A percentile compares a stretch with the other conserved stretches of the same genome.
These are phyloP conservation scores for Diaporthe humulicola DNA, from an alignment of 2,329 filamentous ascomycete genomes.

Conservation along the genomic window DNA sequence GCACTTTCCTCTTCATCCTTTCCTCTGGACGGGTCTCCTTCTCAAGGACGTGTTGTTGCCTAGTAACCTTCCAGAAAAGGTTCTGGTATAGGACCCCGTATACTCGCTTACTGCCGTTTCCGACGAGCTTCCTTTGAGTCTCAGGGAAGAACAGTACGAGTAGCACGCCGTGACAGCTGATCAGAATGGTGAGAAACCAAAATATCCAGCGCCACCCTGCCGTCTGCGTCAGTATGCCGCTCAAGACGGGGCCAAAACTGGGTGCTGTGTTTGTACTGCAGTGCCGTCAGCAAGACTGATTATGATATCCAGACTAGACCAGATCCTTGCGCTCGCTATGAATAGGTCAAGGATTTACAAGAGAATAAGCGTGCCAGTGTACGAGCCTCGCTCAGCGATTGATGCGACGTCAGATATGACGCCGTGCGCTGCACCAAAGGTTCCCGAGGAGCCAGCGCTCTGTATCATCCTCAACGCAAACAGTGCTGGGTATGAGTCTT, in stretches of 20 bases:
- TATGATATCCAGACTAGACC: no score
- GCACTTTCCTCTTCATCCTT: neutral
- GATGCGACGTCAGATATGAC: neutral
- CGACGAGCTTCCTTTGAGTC: constrained; percentile 49
- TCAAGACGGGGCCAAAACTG: constrained; percentile 48
- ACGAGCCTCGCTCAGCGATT: neutral
- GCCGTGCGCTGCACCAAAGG: neutral
- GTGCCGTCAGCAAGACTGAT: neutral
- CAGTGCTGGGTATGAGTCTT: neutral
- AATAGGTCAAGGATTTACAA: neutral
- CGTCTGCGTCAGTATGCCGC: constrained; percentile 50
- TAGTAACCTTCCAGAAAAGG: neutral
- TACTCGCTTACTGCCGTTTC: constrained; percentile 44
- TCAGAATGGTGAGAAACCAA: constrained; percentile 53
- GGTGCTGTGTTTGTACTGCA: constrained; percentile 16
- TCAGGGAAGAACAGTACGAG: constrained; percentile 48
- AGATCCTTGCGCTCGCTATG: no score
- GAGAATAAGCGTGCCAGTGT: neutral
- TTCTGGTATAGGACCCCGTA: constrained; percentile 18
- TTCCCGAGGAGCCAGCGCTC: constrained; percentile 8
- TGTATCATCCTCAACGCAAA: constrained; percentile 18
- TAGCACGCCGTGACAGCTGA: constrained; percentile 41
- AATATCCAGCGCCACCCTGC: constrained; percentile 55
- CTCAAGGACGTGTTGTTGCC: neutral
- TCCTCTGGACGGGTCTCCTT: neutral